Evolutionary conservation across 2,329 filamentous ascomycete species (phyloP), one percentile per base, ranked within the genome.

Genomic region (Mollisiaceae sp.): DNA sequence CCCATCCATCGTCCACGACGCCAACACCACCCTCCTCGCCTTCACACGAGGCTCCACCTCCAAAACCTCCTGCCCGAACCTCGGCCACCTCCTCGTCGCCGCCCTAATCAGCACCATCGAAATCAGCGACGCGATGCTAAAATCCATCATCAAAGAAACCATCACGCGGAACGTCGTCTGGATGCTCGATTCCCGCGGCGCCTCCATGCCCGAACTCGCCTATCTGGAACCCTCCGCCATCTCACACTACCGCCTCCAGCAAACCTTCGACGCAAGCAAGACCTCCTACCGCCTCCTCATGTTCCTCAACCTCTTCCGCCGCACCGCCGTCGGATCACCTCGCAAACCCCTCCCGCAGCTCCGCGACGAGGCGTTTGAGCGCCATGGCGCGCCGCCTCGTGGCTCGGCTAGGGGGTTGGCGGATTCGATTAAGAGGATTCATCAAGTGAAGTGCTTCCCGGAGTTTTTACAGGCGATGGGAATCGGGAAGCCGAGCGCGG

Each of bases 201-300:
- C 59, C 63, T 69, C 73, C 35, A 77, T 75, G 74, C 74, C 81
- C 0, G 82, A 84, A 67, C 77, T 85, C 1, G 76, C 77, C 5
- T 84, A 82, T 68, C 69, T 83, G 4, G 82, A 85, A 66, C 71
- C 77, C 0, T 73, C 77, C 27, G 65, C 62, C 0, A 67, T 80
- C 18, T 84, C 81, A 1, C 64, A 75, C 0, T 84, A 85, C 69
- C 81, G 82, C 11, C 77, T 85, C 0, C 65, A 76, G 55, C 78
- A 78, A 68, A 84, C 81, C 0, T 85, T 83, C 70, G 71, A 78
- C 15, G 82, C 79, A 15, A 79, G 77, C 22, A 76, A 74, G 35
- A 83, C 81, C 0, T 82, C 81, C 0, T 85, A 85, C 70, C 79
- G 81, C 1, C 78, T 84, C 4, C 76, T 85, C 32, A 85, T 85